Evolutionary conservation across 495 filamentous ascomycete genomes (phyloP).

Genomic region (Parachaetomium inaequale): DNA sequence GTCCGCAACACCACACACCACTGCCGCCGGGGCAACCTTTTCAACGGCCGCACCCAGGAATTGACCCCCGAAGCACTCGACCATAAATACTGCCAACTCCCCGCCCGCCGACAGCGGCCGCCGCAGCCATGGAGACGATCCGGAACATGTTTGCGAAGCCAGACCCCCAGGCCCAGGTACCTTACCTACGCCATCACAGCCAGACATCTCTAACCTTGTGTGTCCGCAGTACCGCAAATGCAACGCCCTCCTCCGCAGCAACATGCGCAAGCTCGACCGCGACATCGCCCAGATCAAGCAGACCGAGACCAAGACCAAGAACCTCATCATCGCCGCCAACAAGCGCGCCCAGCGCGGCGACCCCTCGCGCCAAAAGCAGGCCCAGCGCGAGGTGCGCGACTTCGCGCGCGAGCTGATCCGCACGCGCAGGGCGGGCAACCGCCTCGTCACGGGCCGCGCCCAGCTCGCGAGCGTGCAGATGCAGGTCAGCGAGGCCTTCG

Average conservation of each 20-base stretch:
- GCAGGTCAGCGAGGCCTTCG: conserved; percentile 97
- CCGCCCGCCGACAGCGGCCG: conserved; percentile 6
- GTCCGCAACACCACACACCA: not conserved
- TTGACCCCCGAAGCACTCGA: not conserved
- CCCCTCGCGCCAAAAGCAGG: conserved; percentile 69
- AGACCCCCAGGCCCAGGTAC: conserved; percentile 85
- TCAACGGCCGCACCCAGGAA: not conserved
- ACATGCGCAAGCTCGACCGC: conserved; percentile 92
- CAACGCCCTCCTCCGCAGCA: conserved; percentile 82
- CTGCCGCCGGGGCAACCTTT: not conserved
- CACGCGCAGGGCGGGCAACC: conserved; percentile 66
- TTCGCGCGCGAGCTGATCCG: conserved; percentile 87
- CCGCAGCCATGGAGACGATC: conserved; percentile 72
- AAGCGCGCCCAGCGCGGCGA: conserved; percentile 69
- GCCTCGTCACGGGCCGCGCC: conserved; percentile 80
- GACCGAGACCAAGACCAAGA: conserved; percentile 80
- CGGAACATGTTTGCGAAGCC: conserved; percentile 87
- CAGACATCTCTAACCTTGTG: not conserved
- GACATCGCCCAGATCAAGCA: conserved; percentile 73
- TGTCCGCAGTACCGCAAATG: conserved; percentile 81
- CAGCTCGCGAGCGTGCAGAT: conserved; percentile 92
- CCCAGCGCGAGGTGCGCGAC: conserved; percentile 70
- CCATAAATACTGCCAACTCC: not conserved
- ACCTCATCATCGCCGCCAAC: conserved; percentile 73
- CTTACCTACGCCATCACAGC: not conserved